Evolutionary conservation across 768 basidiomycete genomes (phyloP), one percentile per base, ranked within the genome.

Genomic region (Terana coerulea): DNA sequence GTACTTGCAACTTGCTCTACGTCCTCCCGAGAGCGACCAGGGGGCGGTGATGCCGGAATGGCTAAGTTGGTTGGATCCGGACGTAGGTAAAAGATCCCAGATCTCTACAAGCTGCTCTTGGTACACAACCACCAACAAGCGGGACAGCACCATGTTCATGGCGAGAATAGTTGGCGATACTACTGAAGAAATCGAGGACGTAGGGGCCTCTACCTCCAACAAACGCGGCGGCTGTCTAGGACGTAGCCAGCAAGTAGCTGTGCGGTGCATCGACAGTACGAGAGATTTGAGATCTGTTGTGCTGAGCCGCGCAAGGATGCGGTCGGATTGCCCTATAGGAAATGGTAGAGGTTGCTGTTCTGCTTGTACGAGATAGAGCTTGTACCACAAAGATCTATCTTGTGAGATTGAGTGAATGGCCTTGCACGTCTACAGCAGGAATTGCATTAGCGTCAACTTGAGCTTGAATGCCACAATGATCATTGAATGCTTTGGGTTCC

Each of bases 101-200:
- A 80, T 58, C 41, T 73, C 65, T 1, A 75, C 56, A 1, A 65
- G 51, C 3, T 76, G 74, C 51, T 76, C 73, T 15, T 59, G 59
- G 53, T 75, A 77, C 3, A 75, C 63, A 11, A 69, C 68, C 11
- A 80, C 59, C 17, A 81, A 63, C 77, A 76, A 81, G 33, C 72
- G 63, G 43, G 79, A 78, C 29, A 71, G 54, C 48, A 76, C 66
- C 7, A 78, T 52, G 39, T 75, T 62, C 36, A 80, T 53, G 5
- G 67, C 67, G 19, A 76, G 57, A 10, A 77, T 56, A 1, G 59
- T 56, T 8, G 53, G 54, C 11, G 29, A 30, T 11, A 14, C 10
- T 7, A 6, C 33, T 8, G 19, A 36, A 21, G 21, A 17, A 24
- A 39, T 7, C 9, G 40, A 42, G 40, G 40, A 31, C 10, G 12